Percentiles rank a stretch among this genome's conserved stretches.
These are phyloP conservation scores for Neurospora sp. DNA, from an alignment of 495 filamentous ascomycete species.

Conservation along the genomic window DNA sequence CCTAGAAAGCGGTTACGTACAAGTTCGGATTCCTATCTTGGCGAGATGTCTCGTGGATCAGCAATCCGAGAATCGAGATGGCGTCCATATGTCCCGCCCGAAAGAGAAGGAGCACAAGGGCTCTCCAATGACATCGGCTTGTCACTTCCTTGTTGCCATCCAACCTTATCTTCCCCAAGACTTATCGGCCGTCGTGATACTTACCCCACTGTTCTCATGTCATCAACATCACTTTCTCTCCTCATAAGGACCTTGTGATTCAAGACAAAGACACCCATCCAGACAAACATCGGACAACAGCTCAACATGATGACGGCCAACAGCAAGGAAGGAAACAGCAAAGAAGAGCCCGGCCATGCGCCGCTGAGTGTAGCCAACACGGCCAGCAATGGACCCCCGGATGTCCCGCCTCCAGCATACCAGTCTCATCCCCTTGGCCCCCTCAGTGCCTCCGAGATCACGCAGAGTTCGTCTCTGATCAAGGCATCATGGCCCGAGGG, in stretches of 20 bases:
- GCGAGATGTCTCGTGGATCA: background rate
- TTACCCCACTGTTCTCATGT: background rate
- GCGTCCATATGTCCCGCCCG: background rate
- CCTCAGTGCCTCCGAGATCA: constrained; percentile 47
- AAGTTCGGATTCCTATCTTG: background rate
- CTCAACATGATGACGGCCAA: background rate
- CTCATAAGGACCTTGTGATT: background rate
- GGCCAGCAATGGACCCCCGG: background rate
- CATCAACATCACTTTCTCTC: background rate
- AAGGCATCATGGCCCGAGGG: constrained; percentile 38
- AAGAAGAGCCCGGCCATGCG: background rate
- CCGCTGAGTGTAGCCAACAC: background rate
- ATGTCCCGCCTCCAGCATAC: background rate
- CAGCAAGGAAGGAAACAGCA: background rate
- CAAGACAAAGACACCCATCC: background rate
- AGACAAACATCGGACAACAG: background rate
- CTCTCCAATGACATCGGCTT: background rate
- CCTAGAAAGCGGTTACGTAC: background rate
- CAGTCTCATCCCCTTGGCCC: constrained; percentile 50
- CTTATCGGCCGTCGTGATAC: background rate
- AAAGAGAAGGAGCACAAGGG: background rate
- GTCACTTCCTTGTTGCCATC: background rate
- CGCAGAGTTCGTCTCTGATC: constrained; percentile 29
- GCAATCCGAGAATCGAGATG: background rate
- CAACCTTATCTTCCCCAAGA: background rate